Base-by-base conservation (phyloP, 208 protist genomes). In the Leishmania braziliensis region DNA sequence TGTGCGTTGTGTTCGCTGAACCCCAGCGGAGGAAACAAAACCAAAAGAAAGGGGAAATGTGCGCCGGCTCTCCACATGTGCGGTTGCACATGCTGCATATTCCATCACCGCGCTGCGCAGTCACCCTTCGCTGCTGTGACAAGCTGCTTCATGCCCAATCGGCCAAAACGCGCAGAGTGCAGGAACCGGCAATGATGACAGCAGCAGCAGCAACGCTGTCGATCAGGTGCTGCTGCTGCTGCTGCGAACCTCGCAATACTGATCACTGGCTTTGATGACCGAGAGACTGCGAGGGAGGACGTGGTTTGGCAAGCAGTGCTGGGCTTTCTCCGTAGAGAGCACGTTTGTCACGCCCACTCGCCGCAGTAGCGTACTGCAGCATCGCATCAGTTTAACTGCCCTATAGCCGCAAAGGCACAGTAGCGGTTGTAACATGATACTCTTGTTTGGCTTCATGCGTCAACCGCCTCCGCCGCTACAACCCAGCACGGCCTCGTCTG, bases 71-170 rank as follows among this genome's bases (percentile, higher is more conserved):
- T 6, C 89, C 87, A 14, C 86, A 85, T 48, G 89, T 87, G 16
- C 89, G 89, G 79, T 77, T 92, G 48, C 89, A 92, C 75, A 72
- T 92, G 62, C 85, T 90, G 60, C 89, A 88, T 36, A 80, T 46
- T 92, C n/a, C 72, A 89, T 0, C 77, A 84, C 26, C 73, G 76
- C 16, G 80, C 80, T n/a, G 69, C 62, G 9, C 69, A 84, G 26
- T 26, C 51, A 26, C 48, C 48, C 74, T 51, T 23, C 74, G 23
- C 74, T 20, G 29, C 26, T 29, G 50, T 39, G 51, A 36, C 63
- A 39, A 29, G 36, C 63, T 18, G 26, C 63, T 68, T 14, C 56
- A 26, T 26, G 14, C 56, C 23, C 63, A 5, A 29, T 29, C 63
- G n/a, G n/a, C 63, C 1, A 20, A 68, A 12, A 68, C 10, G n/a